Evolutionary conservation across 495 filamentous ascomycete genomes (phyloP).

Genomic region (Tuber borchii): DNA sequence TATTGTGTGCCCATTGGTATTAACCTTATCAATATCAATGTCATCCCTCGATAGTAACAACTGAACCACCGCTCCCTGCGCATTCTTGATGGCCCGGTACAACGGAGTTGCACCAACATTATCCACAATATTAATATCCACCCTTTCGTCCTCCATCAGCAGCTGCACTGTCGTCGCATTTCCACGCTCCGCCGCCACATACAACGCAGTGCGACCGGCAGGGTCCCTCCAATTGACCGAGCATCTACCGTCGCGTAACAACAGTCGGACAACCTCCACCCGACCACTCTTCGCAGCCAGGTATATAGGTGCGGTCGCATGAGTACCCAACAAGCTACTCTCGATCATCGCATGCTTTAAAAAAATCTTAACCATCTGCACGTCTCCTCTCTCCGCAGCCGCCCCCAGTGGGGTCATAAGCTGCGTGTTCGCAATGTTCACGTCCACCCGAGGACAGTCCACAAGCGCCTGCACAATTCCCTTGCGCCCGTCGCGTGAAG

Average conservation of each 20-base stretch:
- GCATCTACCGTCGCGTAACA: not conserved
- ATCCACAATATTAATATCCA: not conserved
- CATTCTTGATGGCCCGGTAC: not conserved
- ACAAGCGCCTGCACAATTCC: not conserved
- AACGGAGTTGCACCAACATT: not conserved
- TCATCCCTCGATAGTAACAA: not conserved
- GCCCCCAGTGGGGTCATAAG: not conserved
- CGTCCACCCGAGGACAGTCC: not conserved
- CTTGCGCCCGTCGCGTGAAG: not conserved
- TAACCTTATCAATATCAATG: not conserved
- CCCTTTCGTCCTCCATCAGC: not conserved
- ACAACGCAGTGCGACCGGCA: constrained; percentile 16
- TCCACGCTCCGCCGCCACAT: constrained; percentile 18
- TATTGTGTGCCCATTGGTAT: not conserved
- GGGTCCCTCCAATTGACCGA: constrained; percentile 9
- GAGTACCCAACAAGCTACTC: not conserved
- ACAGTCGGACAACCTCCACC: not conserved
- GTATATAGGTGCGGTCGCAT: not conserved
- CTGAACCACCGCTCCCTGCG: not conserved
- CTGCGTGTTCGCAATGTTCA: not conserved
- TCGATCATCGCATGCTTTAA: not conserved
- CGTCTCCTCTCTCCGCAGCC: not conserved
- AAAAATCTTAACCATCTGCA: not conserved
- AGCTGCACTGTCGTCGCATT: constrained; percentile 32
- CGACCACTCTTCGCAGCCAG: not conserved